Evolutionary conservation across 164 flowering plant genomes (phyloP), one percentile per base, ranked within the genome.

Genomic region (Amborella trichopoda): DNA sequence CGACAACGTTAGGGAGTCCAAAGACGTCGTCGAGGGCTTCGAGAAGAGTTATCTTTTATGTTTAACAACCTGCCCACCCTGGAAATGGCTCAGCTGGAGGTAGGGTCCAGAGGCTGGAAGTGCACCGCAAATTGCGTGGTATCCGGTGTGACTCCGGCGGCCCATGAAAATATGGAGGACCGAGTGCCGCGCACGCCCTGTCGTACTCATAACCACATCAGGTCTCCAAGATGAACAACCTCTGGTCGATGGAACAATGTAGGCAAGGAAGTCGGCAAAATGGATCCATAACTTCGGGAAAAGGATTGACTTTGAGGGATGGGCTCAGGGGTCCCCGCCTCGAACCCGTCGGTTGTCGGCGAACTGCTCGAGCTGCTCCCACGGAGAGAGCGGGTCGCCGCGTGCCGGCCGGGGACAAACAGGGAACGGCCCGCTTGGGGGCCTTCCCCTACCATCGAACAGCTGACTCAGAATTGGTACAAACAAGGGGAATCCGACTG

Each of bases 21-120:
- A 56, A 65, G 66, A 64, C 67, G 48, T 69, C 30, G 8, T 17
- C 48, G 32, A 33, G 48, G 48, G 48, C 48, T 33, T 45, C 48
- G 34, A 21, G 49, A 64, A 67, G 65, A 67, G 69, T 64, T 67
- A 70, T 63, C 69, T 69, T 69, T 69, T 66, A 55, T 62, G 55
- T 59, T 52, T 40, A 52, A 53, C 34, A 40, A 28, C 45, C 23
- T 50, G 46, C 54, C 45, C 54, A 50, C 44, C 54, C 65, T 60
- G 53, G 64, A 59, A 59, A 54, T 40, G 53, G 50, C 53, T 54
- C 56, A 49, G 48, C 52, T 45, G 13, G 42, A 63, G 63, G 53
- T 64, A 64, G 49, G 33, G 3, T 62, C 46, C 62, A 52, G 50
- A 49, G 58, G 54, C 50, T 42, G 62, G 62, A 57, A 61, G 42